phyloP scores from a whole-genome alignment of 2,329 filamentous ascomycete species.

The Fusarium humuli region DNA sequence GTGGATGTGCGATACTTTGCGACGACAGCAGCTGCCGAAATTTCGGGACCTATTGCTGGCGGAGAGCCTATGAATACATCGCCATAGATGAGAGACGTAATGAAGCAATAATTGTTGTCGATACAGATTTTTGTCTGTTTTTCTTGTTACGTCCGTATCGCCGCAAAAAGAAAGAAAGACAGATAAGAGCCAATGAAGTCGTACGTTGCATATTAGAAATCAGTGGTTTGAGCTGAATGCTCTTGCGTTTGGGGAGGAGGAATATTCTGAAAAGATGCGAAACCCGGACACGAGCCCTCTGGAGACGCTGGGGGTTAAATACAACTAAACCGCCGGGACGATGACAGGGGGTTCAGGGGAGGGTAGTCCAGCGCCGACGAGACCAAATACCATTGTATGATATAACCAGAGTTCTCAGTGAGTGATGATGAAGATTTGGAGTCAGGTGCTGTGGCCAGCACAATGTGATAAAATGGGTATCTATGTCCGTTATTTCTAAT shows the following conservation, averaged over 20 bases:
- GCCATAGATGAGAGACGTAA: conserved; percentile 67
- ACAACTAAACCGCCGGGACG: conserved; percentile 9
- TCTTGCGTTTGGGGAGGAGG: conserved; percentile 11
- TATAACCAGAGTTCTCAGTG: conserved; percentile 41
- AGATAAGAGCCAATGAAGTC: conserved; percentile 31
- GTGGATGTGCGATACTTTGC: conserved; percentile 99
- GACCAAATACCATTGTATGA: conserved; percentile 45
- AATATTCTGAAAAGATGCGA: conserved; percentile 23
- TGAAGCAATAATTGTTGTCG: conserved; percentile 65
- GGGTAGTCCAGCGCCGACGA: conserved; percentile 33
- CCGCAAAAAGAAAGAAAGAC: conserved; percentile 27
- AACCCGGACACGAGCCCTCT: conserved; percentile 17
- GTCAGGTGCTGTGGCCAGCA: conserved; percentile 31
- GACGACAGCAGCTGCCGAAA: conserved; percentile 81
- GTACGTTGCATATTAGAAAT: conserved; percentile 45
- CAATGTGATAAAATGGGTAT: conserved; percentile 26
- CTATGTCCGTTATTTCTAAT: conserved; percentile 12
- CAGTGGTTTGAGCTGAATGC: conserved; percentile 20
- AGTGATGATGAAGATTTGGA: conserved; percentile 37
- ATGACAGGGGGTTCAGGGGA: conserved; percentile 5
- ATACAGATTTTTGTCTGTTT: conserved; percentile 39
- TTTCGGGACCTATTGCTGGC: conserved; percentile 58
- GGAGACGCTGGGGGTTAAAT: background rate
- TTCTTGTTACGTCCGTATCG: conserved; percentile 36
- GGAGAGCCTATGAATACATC: conserved; percentile 74